Conservation (phyloP, 1,139 yeast species). For the Debaryomycetaceae sp. region DNA sequence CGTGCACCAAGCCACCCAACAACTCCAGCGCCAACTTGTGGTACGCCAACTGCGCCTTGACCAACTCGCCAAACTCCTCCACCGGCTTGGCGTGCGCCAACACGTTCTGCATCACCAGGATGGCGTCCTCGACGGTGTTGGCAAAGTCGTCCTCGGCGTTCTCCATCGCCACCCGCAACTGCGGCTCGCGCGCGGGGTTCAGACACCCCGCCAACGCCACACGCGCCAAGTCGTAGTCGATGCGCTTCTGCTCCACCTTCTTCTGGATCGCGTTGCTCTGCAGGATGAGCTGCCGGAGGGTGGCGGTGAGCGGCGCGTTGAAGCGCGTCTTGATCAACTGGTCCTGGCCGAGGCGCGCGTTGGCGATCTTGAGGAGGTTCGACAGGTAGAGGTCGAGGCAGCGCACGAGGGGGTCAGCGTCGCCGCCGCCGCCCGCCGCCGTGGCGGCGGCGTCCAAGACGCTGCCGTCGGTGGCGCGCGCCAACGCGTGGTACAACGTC, state of each 20-base stretch:
- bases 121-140: slow-evolving; percentile 87
- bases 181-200: slow-evolving; percentile 71
- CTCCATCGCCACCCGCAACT: slow-evolving; percentile 74
- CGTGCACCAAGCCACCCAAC: slow-evolving; percentile 62
- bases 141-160: slow-evolving; percentile 89
- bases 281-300: slow-evolving; percentile 58
- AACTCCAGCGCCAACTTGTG: slow-evolving; percentile 74
- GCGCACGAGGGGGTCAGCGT: slow-evolving; percentile 34
- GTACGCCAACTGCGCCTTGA: slow-evolving; percentile 78
- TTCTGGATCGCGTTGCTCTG: slow-evolving; percentile 70
- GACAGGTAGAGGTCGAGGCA: slow-evolving; percentile 43
- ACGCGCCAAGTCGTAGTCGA: slow-evolving; percentile 79
- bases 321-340: slow-evolving; percentile 65
- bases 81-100: slow-evolving; percentile 71
- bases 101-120: slow-evolving; percentile 77
- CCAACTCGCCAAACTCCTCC: slow-evolving; percentile 63
- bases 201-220: slow-evolving; percentile 59
- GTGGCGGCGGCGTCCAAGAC: slow-evolving; percentile 45
- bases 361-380: slow-evolving; percentile 63
- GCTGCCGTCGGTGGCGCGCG: slow-evolving; percentile 66
- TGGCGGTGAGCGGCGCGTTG: slow-evolving; percentile 62
- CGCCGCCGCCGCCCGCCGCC: slow-evolving; percentile 38
- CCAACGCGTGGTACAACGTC: slow-evolving; percentile 79
- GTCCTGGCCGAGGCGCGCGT: slow-evolving; percentile 82
- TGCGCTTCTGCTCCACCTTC: slow-evolving; percentile 73